Percentiles rank a stretch among this genome's conserved stretches.
Conservation (phyloP, 2,329 filamentous ascomycete genomes). For the Cordyceps farinosa region DNA sequence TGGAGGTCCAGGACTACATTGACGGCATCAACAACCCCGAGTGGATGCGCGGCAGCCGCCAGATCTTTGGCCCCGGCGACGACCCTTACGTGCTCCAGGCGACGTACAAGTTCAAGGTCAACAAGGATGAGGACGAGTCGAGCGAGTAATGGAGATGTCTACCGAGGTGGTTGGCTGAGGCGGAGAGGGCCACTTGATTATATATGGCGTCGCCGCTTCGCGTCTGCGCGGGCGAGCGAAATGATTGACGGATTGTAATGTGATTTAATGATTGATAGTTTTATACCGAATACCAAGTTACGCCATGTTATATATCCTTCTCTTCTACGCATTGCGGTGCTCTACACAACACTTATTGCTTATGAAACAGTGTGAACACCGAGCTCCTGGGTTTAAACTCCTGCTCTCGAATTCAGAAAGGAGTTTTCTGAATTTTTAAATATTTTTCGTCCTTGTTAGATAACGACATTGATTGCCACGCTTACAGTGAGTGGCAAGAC, state of each 20-base stretch:
- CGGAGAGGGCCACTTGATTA: not conserved
- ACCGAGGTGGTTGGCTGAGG: not conserved
- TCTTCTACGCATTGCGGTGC: not conserved
- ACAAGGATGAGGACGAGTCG: slow-evolving; percentile 24
- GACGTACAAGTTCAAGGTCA: slow-evolving; percentile 56
- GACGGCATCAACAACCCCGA: slow-evolving; percentile 89
- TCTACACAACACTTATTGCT: too few species aligned
- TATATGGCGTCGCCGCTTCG: not conserved
- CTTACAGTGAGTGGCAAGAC: not conserved
- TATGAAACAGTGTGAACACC: not conserved
- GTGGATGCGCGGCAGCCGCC: slow-evolving; percentile 67
- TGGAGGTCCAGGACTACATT: slow-evolving; percentile 93
- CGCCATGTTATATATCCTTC: not conserved
- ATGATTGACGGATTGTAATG: not conserved
- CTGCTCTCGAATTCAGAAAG: too few species aligned
- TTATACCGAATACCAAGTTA: not conserved
- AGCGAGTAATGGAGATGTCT: not conserved
- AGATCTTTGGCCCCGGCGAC: slow-evolving; percentile 57
- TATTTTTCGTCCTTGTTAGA: not conserved
- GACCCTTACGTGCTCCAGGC: slow-evolving; percentile 61
- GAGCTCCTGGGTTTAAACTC: too few species aligned
- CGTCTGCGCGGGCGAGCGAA: not conserved
- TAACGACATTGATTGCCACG: not conserved
- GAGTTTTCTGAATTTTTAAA: not conserved
- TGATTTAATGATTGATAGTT: not conserved